phyloP scores from a whole-genome alignment of 768 basidiomycete species.

The Termitomyces sp. region DNA sequence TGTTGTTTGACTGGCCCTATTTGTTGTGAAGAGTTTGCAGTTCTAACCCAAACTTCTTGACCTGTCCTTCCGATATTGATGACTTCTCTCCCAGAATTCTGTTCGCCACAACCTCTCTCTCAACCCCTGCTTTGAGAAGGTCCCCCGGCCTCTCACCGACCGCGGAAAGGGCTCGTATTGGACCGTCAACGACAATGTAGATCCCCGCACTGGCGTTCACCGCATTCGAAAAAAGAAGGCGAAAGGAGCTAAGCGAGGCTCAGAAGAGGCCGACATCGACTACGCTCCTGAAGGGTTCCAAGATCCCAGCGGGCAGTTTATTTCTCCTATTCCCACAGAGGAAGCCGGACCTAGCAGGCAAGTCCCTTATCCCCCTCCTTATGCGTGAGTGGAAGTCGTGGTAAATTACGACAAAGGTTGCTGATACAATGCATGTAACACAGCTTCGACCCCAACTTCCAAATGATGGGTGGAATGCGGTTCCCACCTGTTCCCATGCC shows the following conservation, averaged over 20 bases:
- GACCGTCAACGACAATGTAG: slow-evolving; percentile 89
- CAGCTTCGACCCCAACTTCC: slow-evolving; percentile 75
- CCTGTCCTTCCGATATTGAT: slow-evolving; percentile 22
- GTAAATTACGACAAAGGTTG: neutral
- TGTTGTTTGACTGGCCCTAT: slow-evolving; percentile 61
- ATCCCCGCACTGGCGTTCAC: slow-evolving; percentile 86
- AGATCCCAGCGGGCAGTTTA: slow-evolving; percentile 55
- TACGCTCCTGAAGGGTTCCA: slow-evolving; percentile 57
- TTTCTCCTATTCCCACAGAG: slow-evolving; percentile 54
- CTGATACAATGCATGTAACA: slow-evolving; percentile 16
- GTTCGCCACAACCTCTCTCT: slow-evolving; percentile 88
- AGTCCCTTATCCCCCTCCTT: slow-evolving; percentile 58
- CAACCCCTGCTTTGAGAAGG: slow-evolving; percentile 90
- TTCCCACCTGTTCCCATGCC: slow-evolving; percentile 58
- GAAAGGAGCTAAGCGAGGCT: slow-evolving; percentile 51
- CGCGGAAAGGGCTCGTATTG: slow-evolving; percentile 90
- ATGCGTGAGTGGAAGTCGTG: slow-evolving; percentile 41
- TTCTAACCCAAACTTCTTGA: slow-evolving; percentile 26
- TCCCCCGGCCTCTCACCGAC: slow-evolving; percentile 87
- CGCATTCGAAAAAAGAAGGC: slow-evolving; percentile 85
- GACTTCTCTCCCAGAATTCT: slow-evolving; percentile 58
- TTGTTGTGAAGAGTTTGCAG: slow-evolving; percentile 50
- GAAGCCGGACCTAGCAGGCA: slow-evolving; percentile 58
- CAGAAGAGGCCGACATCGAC: slow-evolving; percentile 63
- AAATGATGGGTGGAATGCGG: slow-evolving; percentile 65